A percentile compares a stretch with the other conserved stretches of the same genome.
Evolutionary conservation across 768 basidiomycete species (phyloP).

Genomic region (Myochromella boudieri): DNA sequence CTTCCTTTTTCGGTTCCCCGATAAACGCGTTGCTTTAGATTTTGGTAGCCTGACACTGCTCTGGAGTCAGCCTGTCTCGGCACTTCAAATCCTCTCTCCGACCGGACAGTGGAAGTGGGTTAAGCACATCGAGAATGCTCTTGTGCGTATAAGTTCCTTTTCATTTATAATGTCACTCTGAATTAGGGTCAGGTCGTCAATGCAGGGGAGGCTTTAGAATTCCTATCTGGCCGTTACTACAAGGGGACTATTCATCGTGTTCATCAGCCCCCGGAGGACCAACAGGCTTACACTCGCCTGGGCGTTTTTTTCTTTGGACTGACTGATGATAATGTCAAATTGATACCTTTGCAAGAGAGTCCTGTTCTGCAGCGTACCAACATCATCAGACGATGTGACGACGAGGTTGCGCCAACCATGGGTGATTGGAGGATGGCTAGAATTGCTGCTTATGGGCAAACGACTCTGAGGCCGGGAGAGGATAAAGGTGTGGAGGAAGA

Average conservation of each 20-base stretch:
- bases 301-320: conserved; percentile 49
- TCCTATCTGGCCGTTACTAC: conserved; percentile 48
- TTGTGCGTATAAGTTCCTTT: conserved; percentile 24
- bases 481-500: conserved; percentile 46
- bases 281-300: conserved; percentile 40
- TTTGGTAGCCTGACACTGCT: conserved; percentile 44
- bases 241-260: conserved; percentile 51
- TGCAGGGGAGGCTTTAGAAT: conserved; percentile 47
- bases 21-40: conserved; percentile 27
- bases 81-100: conserved; percentile 42
- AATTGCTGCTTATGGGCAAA: conserved; percentile 40
- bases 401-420: conserved; percentile 40
- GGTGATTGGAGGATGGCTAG: conserved; percentile 39
- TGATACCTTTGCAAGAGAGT: conserved; percentile 40
- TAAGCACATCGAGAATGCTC: conserved; percentile 45
- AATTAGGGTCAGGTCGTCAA: conserved; percentile 35
- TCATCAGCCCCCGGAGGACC: conserved; percentile 47
- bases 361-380: conserved; percentile 40
- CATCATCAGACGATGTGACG: conserved; percentile 30
- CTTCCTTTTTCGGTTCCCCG: neutral
- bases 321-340: conserved; percentile 41
- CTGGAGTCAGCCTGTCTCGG: conserved; percentile 50
- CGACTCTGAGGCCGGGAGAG: conserved; percentile 26
- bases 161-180: neutral
- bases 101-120: conserved; percentile 48